Base-by-base conservation (phyloP, 129 eudicot species). In the Ambrosia trifida region DNA sequence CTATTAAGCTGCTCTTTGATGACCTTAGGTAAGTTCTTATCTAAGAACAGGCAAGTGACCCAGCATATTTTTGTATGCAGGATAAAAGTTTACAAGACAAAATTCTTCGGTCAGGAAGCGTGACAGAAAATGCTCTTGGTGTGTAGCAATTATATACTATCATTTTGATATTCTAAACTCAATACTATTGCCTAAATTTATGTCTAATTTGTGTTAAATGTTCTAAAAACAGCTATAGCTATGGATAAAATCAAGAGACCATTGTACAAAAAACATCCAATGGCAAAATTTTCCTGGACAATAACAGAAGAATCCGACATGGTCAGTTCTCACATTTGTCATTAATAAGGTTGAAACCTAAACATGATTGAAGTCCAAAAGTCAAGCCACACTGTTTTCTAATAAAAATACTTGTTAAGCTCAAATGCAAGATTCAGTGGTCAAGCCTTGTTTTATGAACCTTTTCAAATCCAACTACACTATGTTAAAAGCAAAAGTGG, bases 251-350 rank as follows among this genome's bases (percentile, higher is more conserved):
- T 87, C 78, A 87, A 81, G 86, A 87, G 85, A 82, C 98, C 96
- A 54, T 77, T 93, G 80, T 93, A 93, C 58, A 86, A 83, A 76
- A 89, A 89, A 80, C 96, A 89, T 79, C 98, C 98, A 76, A 93
- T 93, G 98, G 84, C 85, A 33, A 89, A 87, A 72, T 93, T 93
- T 84, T 84, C 96, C 17, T 93, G 96, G 98, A 89, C 96, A 36
- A 56, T 85, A 28, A 85, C 88, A 5, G 96, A 93, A 57, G 98
- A 89, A 78, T 82, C 86, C 20, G 95, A 93, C 64, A 89, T 91
- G 84, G 98, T 89, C 13, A 57, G 96, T 86, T 56, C 74, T 63
- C 32, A 78, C n/a, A 58, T 30, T 3, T 40, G 4, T 20, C 40
- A 5, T 19, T 66, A 50, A 30, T 17, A 16, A 13, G 16, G 36